Conservation (phyloP, 1,284 basidiomycete species). For the Fistulinella cinereoalba region DNA sequence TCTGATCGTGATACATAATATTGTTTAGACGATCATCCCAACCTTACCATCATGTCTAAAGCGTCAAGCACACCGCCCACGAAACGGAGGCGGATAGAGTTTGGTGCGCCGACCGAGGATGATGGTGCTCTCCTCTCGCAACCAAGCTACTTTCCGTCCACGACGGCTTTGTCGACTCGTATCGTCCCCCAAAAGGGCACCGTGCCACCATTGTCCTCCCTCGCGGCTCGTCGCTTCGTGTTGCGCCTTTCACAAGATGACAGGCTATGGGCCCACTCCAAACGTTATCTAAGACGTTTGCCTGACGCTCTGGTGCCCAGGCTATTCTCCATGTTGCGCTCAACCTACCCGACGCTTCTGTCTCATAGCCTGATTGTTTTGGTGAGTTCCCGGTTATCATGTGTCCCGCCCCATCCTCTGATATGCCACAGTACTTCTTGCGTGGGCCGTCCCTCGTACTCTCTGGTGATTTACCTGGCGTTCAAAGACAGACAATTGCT, state of each 20-base stretch:
- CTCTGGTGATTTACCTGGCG: slow-evolving; percentile 50
- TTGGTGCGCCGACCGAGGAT: slow-evolving; percentile 44
- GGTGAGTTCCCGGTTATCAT: slow-evolving; percentile 35
- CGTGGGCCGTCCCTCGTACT: slow-evolving; percentile 52
- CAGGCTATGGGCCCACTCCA: slow-evolving; percentile 38
- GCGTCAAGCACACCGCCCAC: no score
- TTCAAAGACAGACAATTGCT: slow-evolving; percentile 48
- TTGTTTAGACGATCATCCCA: no score
- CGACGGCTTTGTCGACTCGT: slow-evolving; percentile 51
- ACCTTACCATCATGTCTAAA: no score
- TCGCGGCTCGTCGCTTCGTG: slow-evolving; percentile 56
- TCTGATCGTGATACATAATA: no score
- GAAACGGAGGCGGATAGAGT: no score
- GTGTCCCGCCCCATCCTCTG: slow-evolving; percentile 1
- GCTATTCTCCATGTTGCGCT: slow-evolving; percentile 49
- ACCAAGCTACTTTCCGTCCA: slow-evolving; percentile 42
- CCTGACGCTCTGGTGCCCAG: slow-evolving; percentile 53
- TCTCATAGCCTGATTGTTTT: slow-evolving; percentile 53
- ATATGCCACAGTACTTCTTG: slow-evolving; percentile 50
- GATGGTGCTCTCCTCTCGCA: slow-evolving; percentile 36
- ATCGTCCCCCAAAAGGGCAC: slow-evolving; percentile 28
- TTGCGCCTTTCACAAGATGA: slow-evolving; percentile 42
- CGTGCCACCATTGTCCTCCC: slow-evolving; percentile 44
- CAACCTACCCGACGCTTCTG: slow-evolving; percentile 49
- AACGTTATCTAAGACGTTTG: slow-evolving; percentile 42